Percentiles rank a stretch among this genome's conserved stretches.
These are phyloP conservation scores for Nannochloropsis salina DNA, from an alignment of 108 stramenopile genomes.

Conservation along the genomic window DNA sequence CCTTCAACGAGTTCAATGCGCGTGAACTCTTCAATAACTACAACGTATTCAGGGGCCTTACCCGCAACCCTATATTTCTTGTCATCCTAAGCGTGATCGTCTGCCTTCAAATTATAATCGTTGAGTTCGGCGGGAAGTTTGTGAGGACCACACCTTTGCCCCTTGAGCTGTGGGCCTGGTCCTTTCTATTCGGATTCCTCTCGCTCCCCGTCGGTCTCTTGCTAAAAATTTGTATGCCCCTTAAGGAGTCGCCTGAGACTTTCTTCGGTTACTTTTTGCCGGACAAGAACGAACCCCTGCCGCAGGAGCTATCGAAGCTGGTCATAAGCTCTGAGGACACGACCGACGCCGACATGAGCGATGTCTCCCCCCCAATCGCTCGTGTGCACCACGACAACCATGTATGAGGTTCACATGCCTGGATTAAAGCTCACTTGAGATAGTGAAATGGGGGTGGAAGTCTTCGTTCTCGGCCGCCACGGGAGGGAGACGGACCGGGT, in stretches of 20 bases:
- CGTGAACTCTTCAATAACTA: constrained; percentile 69
- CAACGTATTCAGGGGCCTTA: constrained; percentile 72
- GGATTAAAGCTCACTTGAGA: too few species aligned
- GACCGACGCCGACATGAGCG: not conserved
- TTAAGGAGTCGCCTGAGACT: not conserved
- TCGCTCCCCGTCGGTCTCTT: not conserved
- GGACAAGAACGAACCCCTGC: not conserved
- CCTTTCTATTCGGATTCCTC: constrained; percentile 11
- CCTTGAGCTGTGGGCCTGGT: constrained; percentile 27
- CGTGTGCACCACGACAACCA: not conserved
- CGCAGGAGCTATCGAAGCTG: not conserved
- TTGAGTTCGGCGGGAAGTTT: constrained; percentile 49
- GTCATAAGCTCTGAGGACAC: not conserved
- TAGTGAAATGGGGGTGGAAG: too few species aligned
- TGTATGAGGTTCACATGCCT: not conserved
- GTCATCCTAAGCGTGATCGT: constrained; percentile 69
- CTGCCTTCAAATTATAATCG: constrained; percentile 64
- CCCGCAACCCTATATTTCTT: constrained; percentile 70
- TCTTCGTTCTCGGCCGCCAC: too few species aligned
- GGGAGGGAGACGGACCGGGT: too few species aligned
- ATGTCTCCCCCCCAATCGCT: not conserved
- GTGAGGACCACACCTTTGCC: constrained; percentile 38
- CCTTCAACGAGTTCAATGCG: constrained; percentile 97
- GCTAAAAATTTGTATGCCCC: not conserved
- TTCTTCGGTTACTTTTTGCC: not conserved